Evolutionary conservation across 176 grass and related monocot species (phyloP).

Genomic region (Aegilops longissima): DNA sequence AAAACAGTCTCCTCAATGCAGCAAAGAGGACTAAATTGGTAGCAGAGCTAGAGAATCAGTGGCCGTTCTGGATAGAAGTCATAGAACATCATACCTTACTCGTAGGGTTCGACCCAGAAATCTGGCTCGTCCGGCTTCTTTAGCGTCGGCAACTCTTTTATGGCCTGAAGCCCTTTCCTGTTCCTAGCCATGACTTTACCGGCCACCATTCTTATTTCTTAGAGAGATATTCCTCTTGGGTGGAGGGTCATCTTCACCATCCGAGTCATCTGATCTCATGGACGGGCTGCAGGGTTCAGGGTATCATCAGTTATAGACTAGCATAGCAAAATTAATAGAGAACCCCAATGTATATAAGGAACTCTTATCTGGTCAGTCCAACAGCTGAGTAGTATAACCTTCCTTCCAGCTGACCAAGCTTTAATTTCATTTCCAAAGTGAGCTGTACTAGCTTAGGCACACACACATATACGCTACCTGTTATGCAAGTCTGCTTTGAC

Average conservation of each 20-base stretch:
- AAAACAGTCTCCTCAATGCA: not conserved
- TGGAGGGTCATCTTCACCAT: slow-evolving; percentile 32
- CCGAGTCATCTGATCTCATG: slow-evolving; percentile 48
- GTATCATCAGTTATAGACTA: no score
- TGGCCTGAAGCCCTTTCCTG: slow-evolving; percentile 63
- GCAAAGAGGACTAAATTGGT: not conserved
- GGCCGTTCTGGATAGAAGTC: not conserved
- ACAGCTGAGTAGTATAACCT: no score
- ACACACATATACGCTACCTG: no score
- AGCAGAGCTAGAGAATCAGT: not conserved
- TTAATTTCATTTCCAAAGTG: no score
- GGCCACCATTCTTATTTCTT: slow-evolving; percentile 41
- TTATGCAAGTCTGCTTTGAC: no score
- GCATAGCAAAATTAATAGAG: no score
- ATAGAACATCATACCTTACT: slow-evolving; percentile 8
- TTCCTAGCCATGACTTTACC: slow-evolving; percentile 49
- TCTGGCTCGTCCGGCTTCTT: slow-evolving; percentile 86
- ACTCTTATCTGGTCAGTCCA: no score
- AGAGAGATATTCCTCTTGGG: slow-evolving; percentile 51
- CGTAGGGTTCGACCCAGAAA: slow-evolving; percentile 75
- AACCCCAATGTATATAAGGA: no score
- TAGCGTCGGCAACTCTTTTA: slow-evolving; percentile 62
- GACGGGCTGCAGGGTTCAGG: slow-evolving; percentile 20
- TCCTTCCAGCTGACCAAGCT: no score
- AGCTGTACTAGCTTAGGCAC: no score